Base-by-base conservation (phyloP, 148 eudicot species). In the Linanthus parryae region DNA sequence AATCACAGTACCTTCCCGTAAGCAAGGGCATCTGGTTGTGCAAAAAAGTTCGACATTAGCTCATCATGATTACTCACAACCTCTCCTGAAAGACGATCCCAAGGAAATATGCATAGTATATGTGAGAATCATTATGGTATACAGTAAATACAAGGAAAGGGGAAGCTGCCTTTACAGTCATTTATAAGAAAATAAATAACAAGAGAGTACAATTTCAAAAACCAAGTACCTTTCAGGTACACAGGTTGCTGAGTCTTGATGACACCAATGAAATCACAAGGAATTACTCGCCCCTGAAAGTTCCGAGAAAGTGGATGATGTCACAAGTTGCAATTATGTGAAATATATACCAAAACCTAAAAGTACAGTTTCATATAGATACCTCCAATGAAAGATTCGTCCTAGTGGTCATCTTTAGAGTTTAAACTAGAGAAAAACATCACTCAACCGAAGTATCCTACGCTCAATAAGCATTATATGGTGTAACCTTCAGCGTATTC, bases 1-100 rank as follows among this genome's bases (percentile, higher is more conserved):
- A n/a, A n/a, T n/a, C n/a, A n/a, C n/a, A n/a, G 63, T 48, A 88
- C 99, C 94, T 92, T 92, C 72, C 98, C 99, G 66, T 87, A 84
- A 56, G 99, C 99, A 58, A 92, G 84, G 66, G 99, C 99, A 72
- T 92, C 99, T 27, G 99, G 88, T 67, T 92, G 99, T 39, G 99
- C 99, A 64, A 92, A 92, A 64, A 92, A 92, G 80, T 92, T 92
- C 3, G 99, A 92, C 99, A 92, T 92, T 49, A 92, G 88, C 79
- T 92, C 99, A 75, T 92, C 99, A 47, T 92, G 99, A 61, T 92
- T 92, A 53, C 83, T 77, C 36, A 84, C 99, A 44, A 79, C 73
- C 76, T 92, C 99, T 57, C 81, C 99, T 92, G 82, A 48, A 70
- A 68, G 52, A 56, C 42, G 53, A 52, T 56, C 38, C 37, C 50